Percentiles rank a stretch among this genome's conserved stretches.
phyloP scores from a whole-genome alignment of 163 green algal species.

The Scenedesmus sp. region DNA sequence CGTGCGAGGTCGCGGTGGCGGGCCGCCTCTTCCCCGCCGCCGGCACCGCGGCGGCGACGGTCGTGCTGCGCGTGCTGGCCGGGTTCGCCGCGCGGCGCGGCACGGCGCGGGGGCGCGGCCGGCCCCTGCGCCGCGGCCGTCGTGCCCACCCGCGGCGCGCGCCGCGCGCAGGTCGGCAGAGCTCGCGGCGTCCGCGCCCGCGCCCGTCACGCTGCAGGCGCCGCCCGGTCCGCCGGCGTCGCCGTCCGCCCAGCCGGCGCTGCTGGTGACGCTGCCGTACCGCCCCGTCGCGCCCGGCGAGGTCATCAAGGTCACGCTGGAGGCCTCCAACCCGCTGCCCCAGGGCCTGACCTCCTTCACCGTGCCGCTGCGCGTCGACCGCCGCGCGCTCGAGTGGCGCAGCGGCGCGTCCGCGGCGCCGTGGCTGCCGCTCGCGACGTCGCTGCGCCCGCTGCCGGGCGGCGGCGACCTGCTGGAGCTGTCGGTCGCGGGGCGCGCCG shows the following conservation, averaged over 20 bases:
- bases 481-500: background rate
- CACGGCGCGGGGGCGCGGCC: too few species aligned
- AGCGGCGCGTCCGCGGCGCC: background rate
- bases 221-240: background rate
- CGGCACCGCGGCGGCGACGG: background rate
- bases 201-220: constrained; percentile 4
- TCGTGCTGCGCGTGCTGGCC: background rate
- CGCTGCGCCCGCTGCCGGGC: background rate
- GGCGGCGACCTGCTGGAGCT: constrained; percentile 11
- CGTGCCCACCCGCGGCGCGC: too few species aligned
- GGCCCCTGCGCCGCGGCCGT: too few species aligned
- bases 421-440: constrained; percentile 28
- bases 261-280: constrained; percentile 31
- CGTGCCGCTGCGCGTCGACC: constrained; percentile 23
- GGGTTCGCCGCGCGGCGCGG: too few species aligned
- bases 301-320: constrained; percentile 18
- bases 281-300: constrained; percentile 16
- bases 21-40: constrained; percentile 23
- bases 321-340: constrained; percentile 10
- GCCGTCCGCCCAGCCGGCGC: background rate
- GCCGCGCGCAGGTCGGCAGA: background rate
- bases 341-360: constrained; percentile 28
- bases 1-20: constrained; percentile 12
- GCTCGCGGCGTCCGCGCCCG: background rate
- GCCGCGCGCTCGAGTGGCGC: background rate